Evolutionary conservation across 163 green algal species (phyloP), one percentile per base, ranked within the genome.

Genomic region (Scenedesmus sp.): DNA sequence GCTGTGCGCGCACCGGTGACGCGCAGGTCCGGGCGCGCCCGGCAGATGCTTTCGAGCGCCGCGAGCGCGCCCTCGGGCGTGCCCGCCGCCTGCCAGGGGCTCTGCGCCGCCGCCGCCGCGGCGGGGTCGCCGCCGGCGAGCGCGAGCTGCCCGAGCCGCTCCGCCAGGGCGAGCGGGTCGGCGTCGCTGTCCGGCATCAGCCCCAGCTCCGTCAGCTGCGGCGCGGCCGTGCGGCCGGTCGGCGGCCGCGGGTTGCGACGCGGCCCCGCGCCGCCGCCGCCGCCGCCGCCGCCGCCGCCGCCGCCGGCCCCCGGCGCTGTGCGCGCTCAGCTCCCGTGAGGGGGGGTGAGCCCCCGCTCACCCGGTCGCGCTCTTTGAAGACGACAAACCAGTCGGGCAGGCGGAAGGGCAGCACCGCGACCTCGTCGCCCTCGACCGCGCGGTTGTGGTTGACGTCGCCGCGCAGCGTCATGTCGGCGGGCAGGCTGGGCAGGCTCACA

Each of bases 341-440:
- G n/a, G n/a, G n/a, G n/a, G n/a, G n/a, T n/a, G 24, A 31, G 39
- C 54, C 22, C 44, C 15, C 20, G 17, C 71, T 39, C 62, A 85
- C 63, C 63, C 77, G 77, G 20, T 84, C 64, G 3, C 56, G 28
- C 56, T 83, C 75, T 26, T 53, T 51, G 56, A 77, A 77, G 24
- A 72, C 50, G 2, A 26, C 45, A 18, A 83, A 88, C 93, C 93
- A 96, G 39, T 85, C 33, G 1, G 60, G 34, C 24, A 77, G 75
- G 3, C 88, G 80, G 64, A 91, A 70, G 11, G 94, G 54, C 31
- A 82, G 53, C 51, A 97, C 69, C 11, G 87, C 91, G 34, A 96
- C 93, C 71, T 91, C 87, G 78, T 97, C 94, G 0, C 92, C 93
- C 22, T 96, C 92, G 0, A 97, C 65, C 13, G 88, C 78, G 56